Evolutionary conservation across 192 early-diverging fungal genomes (phyloP), one percentile per base, ranked within the genome.

Genomic region (Entomortierella parvispora): DNA sequence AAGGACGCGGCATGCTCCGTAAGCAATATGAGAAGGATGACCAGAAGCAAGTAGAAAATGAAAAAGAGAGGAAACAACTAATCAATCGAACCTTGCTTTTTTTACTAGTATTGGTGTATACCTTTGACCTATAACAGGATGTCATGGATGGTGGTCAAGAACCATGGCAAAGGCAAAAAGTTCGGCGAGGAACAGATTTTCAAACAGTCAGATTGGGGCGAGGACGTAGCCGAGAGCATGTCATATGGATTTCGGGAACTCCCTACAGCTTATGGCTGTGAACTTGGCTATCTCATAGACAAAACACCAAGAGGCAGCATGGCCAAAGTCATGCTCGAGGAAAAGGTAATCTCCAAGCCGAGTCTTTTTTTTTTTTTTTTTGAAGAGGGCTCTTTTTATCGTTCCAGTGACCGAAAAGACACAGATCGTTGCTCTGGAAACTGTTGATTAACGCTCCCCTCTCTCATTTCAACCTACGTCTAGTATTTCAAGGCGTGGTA

Each of bases 401-500:
- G 45, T n/a, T 3, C 45, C 17, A 20, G 28, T 15, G 29, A 31
- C 28, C 5, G 51, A 53, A 25, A 31, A 31, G 51, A 17, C 17
- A 53, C 28, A 8, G 28, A 31, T 1, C 15, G 25, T 51, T 15
- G 25, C 28, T 54, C 31, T 15, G 15, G 9, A 50, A n/a, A 7
- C 49, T 22, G 54, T 40, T 23, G 28, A 31, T 32, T 15, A 34
- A 57, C 29, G 15, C n/a, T 29, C 40, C n/a, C 23, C 44, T 52
- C 45, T 50, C 45, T 17, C 22, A 33, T 65, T 25, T 45, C 37
- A 29, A 8, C 1, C 15, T 14, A 15, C 10, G 23, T 31, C 5
- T 50, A 74, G 70, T 74, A 53, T 34, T 74, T 53, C 44, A 65
- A 59, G 20, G 58, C 70, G 20, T 74, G 70, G 70, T 59, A 65